Conservation (phyloP, 176 grass and related monocot species). For the Carex littledalei region DNA sequence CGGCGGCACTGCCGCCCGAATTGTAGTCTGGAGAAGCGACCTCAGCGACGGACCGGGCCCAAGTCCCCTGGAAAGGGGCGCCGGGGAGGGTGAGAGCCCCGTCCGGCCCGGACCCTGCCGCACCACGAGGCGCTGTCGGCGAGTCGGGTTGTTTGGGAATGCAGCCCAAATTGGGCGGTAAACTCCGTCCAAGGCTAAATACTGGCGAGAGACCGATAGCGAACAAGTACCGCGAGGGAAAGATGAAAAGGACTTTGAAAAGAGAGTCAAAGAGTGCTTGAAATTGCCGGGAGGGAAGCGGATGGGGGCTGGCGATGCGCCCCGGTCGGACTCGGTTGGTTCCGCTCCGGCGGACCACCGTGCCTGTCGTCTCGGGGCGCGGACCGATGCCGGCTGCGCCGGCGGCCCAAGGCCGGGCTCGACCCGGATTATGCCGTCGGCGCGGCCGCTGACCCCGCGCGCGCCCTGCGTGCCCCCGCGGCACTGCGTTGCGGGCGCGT, state of each 20-base stretch:
- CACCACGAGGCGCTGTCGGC: conserved; percentile 51
- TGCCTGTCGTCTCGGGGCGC: no score
- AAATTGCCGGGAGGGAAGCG: conserved; percentile 73
- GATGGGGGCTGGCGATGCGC: conserved; percentile 49
- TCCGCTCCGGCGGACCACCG: no score
- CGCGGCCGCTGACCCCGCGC: no score
- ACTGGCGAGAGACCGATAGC: conserved; percentile 60
- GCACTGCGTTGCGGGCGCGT: no score
- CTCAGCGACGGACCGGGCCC: conserved; percentile 36
- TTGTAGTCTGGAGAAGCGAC: conserved; percentile 45
- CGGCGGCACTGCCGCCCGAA: not conserved
- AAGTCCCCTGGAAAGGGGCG: conserved; percentile 59
- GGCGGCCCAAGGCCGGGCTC: no score
- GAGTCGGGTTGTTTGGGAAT: conserved; percentile 54
- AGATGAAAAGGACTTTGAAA: conserved; percentile 76
- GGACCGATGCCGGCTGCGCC: no score
- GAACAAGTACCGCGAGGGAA: conserved; percentile 72
- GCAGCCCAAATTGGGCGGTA: conserved; percentile 38
- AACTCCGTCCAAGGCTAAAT: conserved; percentile 61
- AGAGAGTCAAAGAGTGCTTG: conserved; percentile 72
- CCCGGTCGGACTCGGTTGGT: conserved; percentile 16
- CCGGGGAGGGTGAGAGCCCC: conserved; percentile 62
- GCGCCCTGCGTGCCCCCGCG: no score
- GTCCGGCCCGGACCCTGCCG: conserved; percentile 41
- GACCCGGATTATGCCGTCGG: no score